phyloP scores from a whole-genome alignment of 192 early-diverging fungal species.

The Diversispora eburnea region DNA sequence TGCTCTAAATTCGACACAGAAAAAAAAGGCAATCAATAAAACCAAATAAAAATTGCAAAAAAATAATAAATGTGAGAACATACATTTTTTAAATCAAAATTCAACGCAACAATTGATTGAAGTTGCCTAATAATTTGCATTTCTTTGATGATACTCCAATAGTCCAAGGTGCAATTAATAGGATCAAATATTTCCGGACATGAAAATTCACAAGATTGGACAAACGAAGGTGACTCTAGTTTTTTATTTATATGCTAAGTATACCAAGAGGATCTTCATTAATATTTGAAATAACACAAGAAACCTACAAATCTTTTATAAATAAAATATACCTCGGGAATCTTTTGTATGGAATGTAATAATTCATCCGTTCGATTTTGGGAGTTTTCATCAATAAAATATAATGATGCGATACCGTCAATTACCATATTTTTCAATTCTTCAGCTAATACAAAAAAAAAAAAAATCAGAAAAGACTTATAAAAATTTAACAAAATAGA shows the following conservation, averaged over 20 bases:
- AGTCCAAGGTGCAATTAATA: conserved; percentile 36
- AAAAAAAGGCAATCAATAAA: background rate
- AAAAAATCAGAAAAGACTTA: conserved; percentile 9
- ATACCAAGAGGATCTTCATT: background rate
- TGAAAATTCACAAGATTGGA: background rate
- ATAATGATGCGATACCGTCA: conserved; percentile 66
- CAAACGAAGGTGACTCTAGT: no score
- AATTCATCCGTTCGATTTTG: conserved; percentile 34
- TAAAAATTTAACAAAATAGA: background rate
- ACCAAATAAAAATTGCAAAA: background rate
- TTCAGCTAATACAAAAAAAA: conserved; percentile 19
- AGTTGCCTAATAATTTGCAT: conserved; percentile 49
- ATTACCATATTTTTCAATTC: conserved; percentile 62
- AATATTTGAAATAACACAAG: no score
- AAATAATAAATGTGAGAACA: background rate
- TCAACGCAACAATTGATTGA: background rate
- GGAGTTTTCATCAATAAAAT: conserved; percentile 59
- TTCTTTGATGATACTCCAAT: conserved; percentile 44
- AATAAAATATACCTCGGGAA: conserved; percentile 46
- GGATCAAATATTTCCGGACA: background rate
- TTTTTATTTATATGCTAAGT: background rate
- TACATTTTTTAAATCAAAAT: conserved; percentile 1
- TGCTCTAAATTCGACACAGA: background rate
- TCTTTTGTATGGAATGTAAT: conserved; percentile 44
- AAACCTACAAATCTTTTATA: no score